Evolutionary conservation across 2,329 filamentous ascomycete genomes (phyloP), one percentile per base, ranked within the genome.

Genomic region (Pezicula neosporulosa): DNA sequence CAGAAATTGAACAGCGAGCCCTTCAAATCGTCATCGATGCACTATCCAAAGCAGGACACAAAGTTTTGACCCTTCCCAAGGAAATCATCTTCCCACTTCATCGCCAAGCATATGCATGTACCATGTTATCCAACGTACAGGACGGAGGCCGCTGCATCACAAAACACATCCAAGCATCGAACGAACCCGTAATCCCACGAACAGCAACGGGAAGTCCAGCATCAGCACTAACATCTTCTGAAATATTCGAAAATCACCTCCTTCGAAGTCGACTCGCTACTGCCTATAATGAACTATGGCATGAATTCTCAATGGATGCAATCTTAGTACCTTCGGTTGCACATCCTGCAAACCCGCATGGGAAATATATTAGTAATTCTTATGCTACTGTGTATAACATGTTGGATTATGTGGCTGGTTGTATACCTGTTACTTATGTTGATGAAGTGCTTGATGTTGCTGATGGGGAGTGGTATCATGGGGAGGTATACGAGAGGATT

Each of bases 311-410:
- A 1, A 28, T 45, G 9, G 43, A 45, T 45, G 43, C 24, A 6
- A 45, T 45, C 27, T 35, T 45, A 10, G 43, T 19, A 12, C 43
- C 43, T 4, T 16, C 43, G 12, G 19, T 28, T n/a, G 43, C 43
- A 19, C 43, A 45, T 28, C 43, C 43, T 28, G 43, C 43, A 45
- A 21, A 21, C 10, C 43, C 43, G 15, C 43, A 45, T 45, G 43
- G 43, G 21, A 45, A 45, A 12, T 45, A 45, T 28, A 45, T 45
- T 28, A 45, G 43, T 27, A 45, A 45, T 27, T 45, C 43, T 13
- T 45, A 45, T 45, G 43, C 43, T 28, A 45, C 43, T 13, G 27
- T 45, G 27, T 45, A 45, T 45, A 45, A 45, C n/a, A 45, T 45
- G 43, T 19, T 45, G 43, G 43, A 45, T 28, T 45, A 35, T 45